Evolutionary conservation across 352 stramenopile genomes (phyloP), one percentile per base, ranked within the genome.

Genomic region (Phytophthora nicotianae): DNA sequence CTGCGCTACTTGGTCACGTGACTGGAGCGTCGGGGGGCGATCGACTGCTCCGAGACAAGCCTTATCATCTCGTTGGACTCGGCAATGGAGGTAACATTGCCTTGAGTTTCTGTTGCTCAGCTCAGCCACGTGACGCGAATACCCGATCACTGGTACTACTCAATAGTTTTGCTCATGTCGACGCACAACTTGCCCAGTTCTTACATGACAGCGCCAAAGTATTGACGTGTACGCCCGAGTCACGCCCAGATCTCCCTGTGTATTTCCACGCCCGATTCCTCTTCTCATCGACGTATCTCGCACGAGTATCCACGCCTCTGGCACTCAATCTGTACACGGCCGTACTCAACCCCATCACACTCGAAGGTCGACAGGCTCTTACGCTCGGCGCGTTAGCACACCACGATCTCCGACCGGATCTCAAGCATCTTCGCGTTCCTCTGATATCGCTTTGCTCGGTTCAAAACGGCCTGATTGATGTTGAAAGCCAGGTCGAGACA

Each of bases 251-350:
- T 65, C 72, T 98, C 10, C 94, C 95, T 9, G 88, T 98, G 9
- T 98, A 98, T 72, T 99, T 98, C 74, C 97, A 98, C 77, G 73
- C 89, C 23, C 75, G 95, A 3, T 98, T 98, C 66, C 75, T 98
- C 27, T 99, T 99, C 75, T 98, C 87, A 0, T 52, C 79, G 1
- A 66, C 74, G 45, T 99, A 99, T 69, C 68, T 99, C 11, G 80
- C 79, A 11, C 88, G 94, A 27, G 95, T 98, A 10, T 96, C 93
- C 6, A 95, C 94, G 13, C 94, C 95, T n/a, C 70, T 98, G 47
- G 96, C 95, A 2, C 81, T 99, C 21, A 98, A 98, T 74, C 70
- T 98, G 27, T 98, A 98, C 72, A 98, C 95, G 17, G 95, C 95
- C 0, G 91, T 99, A 51, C 85, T 96, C 48, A 98, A 98, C 65